Percentiles rank a stretch among this genome's conserved stretches.
phyloP scores from a whole-genome alignment of 2,329 filamentous ascomycete species.

The Neofusicoccum parvum region DNA sequence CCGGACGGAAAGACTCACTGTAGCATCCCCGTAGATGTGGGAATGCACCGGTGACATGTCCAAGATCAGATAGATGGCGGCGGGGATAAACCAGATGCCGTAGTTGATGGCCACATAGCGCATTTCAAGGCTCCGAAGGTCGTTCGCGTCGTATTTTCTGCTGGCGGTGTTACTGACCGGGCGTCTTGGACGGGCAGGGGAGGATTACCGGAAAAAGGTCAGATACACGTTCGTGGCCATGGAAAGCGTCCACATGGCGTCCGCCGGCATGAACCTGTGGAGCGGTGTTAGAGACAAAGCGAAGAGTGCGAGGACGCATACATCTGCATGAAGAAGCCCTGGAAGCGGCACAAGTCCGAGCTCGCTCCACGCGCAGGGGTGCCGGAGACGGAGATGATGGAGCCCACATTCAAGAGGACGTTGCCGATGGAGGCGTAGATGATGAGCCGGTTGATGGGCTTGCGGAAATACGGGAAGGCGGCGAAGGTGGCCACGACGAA shows the following conservation, averaged over 20 bases:
- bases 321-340: slow-evolving; percentile 82
- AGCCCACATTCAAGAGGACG: slow-evolving; percentile 74
- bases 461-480: slow-evolving; percentile 69
- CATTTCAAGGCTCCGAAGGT: slow-evolving; percentile 68
- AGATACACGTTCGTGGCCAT: slow-evolving; percentile 86
- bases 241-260: slow-evolving; percentile 74
- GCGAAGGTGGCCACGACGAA: slow-evolving; percentile 74
- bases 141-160: slow-evolving; percentile 64
- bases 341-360: slow-evolving; percentile 69
- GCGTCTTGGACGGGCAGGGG: neutral
- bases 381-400: slow-evolving; percentile 69
- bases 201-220: slow-evolving; percentile 67
- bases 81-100: slow-evolving; percentile 71
- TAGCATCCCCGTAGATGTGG: slow-evolving; percentile 72
- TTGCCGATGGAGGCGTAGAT: slow-evolving; percentile 86
- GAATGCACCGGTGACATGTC: slow-evolving; percentile 49
- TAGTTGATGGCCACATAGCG: slow-evolving; percentile 72
- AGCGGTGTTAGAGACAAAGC: neutral
- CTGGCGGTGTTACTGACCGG: neutral
- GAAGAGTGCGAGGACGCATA: slow-evolving; percentile 34
- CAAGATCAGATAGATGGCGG: slow-evolving; percentile 69
- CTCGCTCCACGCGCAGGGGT: slow-evolving; percentile 47
- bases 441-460: slow-evolving; percentile 82
- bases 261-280: slow-evolving; percentile 73
- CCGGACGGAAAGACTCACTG: slow-evolving; percentile 41